Base-by-base conservation (phyloP, 306 rosid species). In the Alnus glutinosa region DNA sequence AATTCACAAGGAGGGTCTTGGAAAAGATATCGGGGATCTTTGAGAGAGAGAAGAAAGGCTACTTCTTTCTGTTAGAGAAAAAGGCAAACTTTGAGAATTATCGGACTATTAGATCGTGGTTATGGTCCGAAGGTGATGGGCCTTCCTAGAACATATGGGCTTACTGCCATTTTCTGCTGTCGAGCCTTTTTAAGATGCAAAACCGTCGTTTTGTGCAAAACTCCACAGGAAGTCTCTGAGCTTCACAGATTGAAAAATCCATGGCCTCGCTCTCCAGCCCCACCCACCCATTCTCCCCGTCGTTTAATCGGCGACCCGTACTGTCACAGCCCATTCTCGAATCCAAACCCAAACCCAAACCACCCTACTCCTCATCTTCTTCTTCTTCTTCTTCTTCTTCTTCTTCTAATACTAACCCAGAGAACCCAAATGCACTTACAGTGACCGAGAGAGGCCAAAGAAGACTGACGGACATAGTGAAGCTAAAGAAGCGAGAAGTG, bases 261-360 rank as follows among this genome's bases (percentile, higher is more conserved):
- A 89, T 92, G 97, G 81, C 91, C 72, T 85, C 90, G 15, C 58
- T 87, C 64, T 75, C 84, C 70, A 58, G 79, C 69, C 59, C 80
- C 50, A 62, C 81, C 58, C 74, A 81, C 64, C 80, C 84, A 36
- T 74, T 82, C 5, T 74, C 84, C 6, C 80, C 85, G 15, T 61
- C 74, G 44, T 49, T 58, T 34, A 46, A 69, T 55, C 80, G 84
- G 2, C 83, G 81, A 68, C 64, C 19, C 7, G 34, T 61, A 15
- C 71, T 58, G 6, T 23, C 77, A 14, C 58, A 76, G 0, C 5
- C 58, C 19, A 55, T 50, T 23, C 71, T 77, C 36, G 70, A 16
- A 52, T 36, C 66, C 54, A 63, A n/a, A 16, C 39, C 64, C 54
- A 63, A 36, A 32, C 19, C 66, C 28, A 51, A 36, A 51, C 6